A percentile compares a stretch with the other conserved stretches of the same genome.
phyloP scores from a whole-genome alignment of 345 rosid genomes.

The sweet orange (Citrus sinensis) region DNA sequence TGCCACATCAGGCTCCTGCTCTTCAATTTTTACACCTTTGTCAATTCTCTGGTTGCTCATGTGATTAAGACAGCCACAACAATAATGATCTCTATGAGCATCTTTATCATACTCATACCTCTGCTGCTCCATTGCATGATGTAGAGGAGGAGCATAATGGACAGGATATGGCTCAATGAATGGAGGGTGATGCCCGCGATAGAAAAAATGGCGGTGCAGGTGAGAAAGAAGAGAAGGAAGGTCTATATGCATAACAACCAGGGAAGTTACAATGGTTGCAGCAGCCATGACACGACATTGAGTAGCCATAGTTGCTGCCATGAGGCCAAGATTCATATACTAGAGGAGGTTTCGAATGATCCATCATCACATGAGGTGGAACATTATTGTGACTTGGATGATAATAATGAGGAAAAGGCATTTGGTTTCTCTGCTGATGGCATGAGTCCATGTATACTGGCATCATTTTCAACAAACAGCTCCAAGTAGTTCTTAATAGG shows the following conservation, averaged over 20 bases:
- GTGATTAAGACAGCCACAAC: slow-evolving; percentile 51
- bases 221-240: slow-evolving; percentile 28
- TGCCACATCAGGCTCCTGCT: slow-evolving; percentile 40
- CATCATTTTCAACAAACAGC: slow-evolving; percentile 31
- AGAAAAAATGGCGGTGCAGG: slow-evolving; percentile 24
- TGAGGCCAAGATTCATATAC: slow-evolving; percentile 33
- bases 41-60: slow-evolving; percentile 19
- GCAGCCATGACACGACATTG: slow-evolving; percentile 32
- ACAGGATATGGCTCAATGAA: slow-evolving; percentile 22
- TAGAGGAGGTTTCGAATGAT: slow-evolving; percentile 18
- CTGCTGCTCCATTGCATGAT: slow-evolving; percentile 30
- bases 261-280: slow-evolving; percentile 34
- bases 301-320: slow-evolving; percentile 19
- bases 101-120: slow-evolving; percentile 38
- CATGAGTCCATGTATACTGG: slow-evolving; percentile 37
- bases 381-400: slow-evolving; percentile 29
- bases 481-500: background rate
- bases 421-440: slow-evolving; percentile 27
- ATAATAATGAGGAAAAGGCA: slow-evolving; percentile 14
- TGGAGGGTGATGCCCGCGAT: slow-evolving; percentile 28
- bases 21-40: slow-evolving; percentile 44
- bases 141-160: slow-evolving; percentile 30
- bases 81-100: slow-evolving; percentile 15
- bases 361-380: slow-evolving; percentile 27
- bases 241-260: slow-evolving; percentile 22